A percentile compares a stretch with the other conserved stretches of the same genome.
phyloP scores from a whole-genome alignment of 148 eudicot genomes.

The Rhododendron griersonianum region DNA sequence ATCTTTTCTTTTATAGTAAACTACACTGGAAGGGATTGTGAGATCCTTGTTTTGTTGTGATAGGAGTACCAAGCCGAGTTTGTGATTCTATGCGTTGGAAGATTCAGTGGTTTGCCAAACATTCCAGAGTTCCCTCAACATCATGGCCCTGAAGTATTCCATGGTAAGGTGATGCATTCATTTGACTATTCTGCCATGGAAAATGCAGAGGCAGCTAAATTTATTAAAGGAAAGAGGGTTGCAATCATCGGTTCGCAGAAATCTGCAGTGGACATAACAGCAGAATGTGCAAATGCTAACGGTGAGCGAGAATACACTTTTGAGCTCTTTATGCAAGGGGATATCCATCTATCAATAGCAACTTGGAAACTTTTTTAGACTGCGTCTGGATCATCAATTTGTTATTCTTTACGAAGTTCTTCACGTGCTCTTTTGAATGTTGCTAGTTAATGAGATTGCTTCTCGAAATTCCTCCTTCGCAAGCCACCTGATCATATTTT shows the following conservation, averaged over 20 bases:
- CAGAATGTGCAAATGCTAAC: conserved; percentile 12
- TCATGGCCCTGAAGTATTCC: conserved; percentile 2
- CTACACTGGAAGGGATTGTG: neutral
- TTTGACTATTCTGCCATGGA: conserved; percentile 10
- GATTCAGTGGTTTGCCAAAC: conserved; percentile 4
- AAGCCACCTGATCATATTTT: too few relatives aligned
- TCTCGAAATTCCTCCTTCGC: neutral
- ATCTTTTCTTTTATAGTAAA: neutral
- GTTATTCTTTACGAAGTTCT: neutral
- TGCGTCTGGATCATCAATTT: neutral
- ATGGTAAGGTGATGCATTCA: conserved; percentile 9
- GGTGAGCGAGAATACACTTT: neutral
- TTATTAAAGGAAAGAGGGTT: conserved; percentile 7
- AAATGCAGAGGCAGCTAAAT: neutral
- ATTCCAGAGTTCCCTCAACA: neutral
- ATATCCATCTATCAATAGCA: neutral
- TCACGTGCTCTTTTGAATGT: neutral
- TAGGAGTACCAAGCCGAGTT: conserved; percentile 9
- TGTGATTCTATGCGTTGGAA: conserved; percentile 10
- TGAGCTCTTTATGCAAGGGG: neutral
- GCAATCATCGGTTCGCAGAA: conserved; percentile 6
- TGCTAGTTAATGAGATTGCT: neutral
- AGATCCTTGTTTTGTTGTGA: neutral
- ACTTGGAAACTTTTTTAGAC: neutral
- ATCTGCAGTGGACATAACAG: conserved; percentile 13